A percentile compares a stretch with the other conserved stretches of the same genome.
Conservation (phyloP, 495 filamentous ascomycete species). For the Aspergillus ostianus region DNA sequence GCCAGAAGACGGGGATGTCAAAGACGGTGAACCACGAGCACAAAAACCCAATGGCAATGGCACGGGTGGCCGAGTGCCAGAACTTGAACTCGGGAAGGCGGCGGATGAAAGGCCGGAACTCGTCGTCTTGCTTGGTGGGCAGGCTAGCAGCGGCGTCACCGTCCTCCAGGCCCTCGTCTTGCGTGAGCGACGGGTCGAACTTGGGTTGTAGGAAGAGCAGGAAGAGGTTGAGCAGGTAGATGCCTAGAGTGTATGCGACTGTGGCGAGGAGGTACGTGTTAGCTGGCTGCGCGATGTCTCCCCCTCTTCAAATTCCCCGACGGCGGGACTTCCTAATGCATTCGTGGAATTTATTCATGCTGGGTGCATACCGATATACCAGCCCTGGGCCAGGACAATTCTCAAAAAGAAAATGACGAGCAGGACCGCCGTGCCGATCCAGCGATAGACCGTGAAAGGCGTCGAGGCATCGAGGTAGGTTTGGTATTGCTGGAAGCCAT, state of each 20-base stretch:
- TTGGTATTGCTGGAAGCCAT: conserved; percentile 76
- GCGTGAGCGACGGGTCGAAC: conserved; percentile 95
- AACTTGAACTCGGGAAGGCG: conserved; percentile 99
- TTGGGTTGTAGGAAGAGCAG: conserved; percentile 98
- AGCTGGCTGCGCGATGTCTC: conserved; percentile 6
- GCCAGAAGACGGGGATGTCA: conserved; percentile 98
- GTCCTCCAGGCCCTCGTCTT: conserved; percentile 95
- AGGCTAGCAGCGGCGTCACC: conserved; percentile 70
- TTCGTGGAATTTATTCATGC: neutral
- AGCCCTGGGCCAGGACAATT: conserved; percentile 88
- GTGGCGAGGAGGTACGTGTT: conserved; percentile 10
- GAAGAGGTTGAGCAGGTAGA: conserved; percentile 99
- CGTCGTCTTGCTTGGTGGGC: conserved; percentile 91
- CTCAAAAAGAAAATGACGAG: conserved; percentile 82
- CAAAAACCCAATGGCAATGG: conserved; percentile 76
- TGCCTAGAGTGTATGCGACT: conserved; percentile 97
- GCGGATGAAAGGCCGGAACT: conserved; percentile 96
- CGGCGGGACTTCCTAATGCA: neutral
- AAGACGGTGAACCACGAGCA: conserved; percentile 93
- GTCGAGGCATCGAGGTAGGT: conserved; percentile 88
- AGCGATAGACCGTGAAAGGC: conserved; percentile 83
- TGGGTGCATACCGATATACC: conserved; percentile 84
- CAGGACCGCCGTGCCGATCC: conserved; percentile 73
- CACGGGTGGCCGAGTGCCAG: conserved; percentile 92
- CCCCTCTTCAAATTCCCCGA: neutral